Evolutionary conservation across 371 early-diverging fungal species (phyloP).

Genomic region (Zancudomyces culisetae): DNA sequence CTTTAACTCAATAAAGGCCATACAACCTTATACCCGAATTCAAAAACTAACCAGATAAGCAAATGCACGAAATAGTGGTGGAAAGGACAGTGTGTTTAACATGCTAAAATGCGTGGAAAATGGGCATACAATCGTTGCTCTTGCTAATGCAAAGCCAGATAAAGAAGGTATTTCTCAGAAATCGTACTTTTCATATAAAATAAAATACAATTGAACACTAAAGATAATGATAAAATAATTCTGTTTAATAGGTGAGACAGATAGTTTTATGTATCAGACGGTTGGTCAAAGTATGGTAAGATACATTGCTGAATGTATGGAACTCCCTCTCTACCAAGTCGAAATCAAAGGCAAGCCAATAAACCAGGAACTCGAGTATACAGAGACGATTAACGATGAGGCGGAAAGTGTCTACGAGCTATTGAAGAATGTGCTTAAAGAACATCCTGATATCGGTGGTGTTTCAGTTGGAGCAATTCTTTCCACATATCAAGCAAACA

Average conservation of each 20-base stretch:
- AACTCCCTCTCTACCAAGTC: conserved; percentile 68
- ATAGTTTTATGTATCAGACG: conserved; percentile 98
- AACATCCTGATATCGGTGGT: conserved; percentile 65
- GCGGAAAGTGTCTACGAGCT: conserved; percentile 88
- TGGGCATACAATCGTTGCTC: conserved; percentile 85
- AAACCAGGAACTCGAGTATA: conserved; percentile 41
- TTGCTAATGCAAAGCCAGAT: conserved; percentile 92
- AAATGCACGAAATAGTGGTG: no score
- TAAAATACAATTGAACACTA: no score
- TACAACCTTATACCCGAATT: no score
- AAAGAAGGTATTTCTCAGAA: no score
- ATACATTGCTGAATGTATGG: conserved; percentile 71
- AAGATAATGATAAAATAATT: no score
- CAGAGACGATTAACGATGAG: conserved; percentile 57
- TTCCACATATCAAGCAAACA: conserved; percentile 91
- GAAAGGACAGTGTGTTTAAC: conserved; percentile 97
- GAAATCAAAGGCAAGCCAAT: conserved; percentile 59
- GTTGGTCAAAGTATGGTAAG: conserved; percentile 90
- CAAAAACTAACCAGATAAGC: no score
- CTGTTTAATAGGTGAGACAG: conserved; percentile 81
- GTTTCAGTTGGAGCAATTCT: conserved; percentile 97
- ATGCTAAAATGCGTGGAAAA: conserved; percentile 87
- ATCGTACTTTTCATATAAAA: no score
- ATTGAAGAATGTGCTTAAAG: conserved; percentile 38
- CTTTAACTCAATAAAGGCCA: no score